phyloP scores from a whole-genome alignment of 495 filamentous ascomycete species.

The Xylaria intraflava region DNA sequence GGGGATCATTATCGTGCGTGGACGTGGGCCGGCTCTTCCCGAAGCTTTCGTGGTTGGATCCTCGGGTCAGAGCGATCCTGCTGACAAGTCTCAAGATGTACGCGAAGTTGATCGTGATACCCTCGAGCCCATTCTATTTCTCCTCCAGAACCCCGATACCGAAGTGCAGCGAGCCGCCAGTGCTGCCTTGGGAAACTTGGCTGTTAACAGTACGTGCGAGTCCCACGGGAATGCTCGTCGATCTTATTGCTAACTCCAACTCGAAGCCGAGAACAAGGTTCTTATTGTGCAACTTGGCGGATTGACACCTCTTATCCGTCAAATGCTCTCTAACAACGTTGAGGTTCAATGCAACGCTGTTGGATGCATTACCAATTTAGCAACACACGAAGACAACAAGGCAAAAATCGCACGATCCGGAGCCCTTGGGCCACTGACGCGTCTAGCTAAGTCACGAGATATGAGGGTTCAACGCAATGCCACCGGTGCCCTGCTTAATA shows the following conservation, averaged over 20 bases:
- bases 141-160: constrained; percentile 90
- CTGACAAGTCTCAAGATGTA: constrained; percentile 59
- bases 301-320: constrained; percentile 83
- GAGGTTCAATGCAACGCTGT: constrained; percentile 99
- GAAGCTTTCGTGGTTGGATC: neutral
- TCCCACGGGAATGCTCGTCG: neutral
- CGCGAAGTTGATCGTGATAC: constrained; percentile 92
- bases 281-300: constrained; percentile 89
- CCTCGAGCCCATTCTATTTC: constrained; percentile 88
- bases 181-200: constrained; percentile 90
- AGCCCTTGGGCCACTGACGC: constrained; percentile 81
- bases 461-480: constrained; percentile 98
- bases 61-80: constrained; percentile 8
- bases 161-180: constrained; percentile 97
- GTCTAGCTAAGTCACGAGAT: constrained; percentile 92
- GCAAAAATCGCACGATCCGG: constrained; percentile 96
- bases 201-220: constrained; percentile 76
- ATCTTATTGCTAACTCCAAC: constrained; percentile 1
- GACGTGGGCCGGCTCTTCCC: neutral
- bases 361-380: constrained; percentile 95
- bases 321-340: constrained; percentile 98
- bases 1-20: neutral
- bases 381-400: constrained; percentile 98
- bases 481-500: constrained; percentile 91
- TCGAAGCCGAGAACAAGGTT: constrained; percentile 93